Percentiles rank a stretch among this genome's conserved stretches.
These are phyloP conservation scores for Penicillium sp. DNA, from an alignment of 2,329 filamentous ascomycete species.

Conservation along the genomic window DNA sequence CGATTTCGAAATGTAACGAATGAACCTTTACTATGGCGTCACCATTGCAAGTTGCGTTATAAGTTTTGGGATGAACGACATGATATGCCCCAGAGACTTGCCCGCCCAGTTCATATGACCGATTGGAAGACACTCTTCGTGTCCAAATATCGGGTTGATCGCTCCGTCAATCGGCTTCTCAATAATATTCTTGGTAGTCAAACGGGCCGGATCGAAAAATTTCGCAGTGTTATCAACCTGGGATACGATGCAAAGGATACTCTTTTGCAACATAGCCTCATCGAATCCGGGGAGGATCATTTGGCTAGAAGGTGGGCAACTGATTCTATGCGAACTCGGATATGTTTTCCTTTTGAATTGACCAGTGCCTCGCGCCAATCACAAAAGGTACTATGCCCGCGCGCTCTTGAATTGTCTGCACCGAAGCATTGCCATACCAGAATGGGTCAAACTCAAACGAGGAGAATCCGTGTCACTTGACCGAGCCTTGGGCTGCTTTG, in stretches of 20 bases:
- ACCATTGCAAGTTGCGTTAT: constrained; percentile 69
- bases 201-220: constrained; percentile 65
- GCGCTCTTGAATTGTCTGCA: constrained; percentile 77
- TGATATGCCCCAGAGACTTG: constrained; percentile 58
- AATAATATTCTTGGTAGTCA: constrained; percentile 70
- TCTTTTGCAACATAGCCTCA: constrained; percentile 64
- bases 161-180: constrained; percentile 55
- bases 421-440: constrained; percentile 71
- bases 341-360: constrained; percentile 4
- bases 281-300: constrained; percentile 66
- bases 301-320: constrained; percentile 63
- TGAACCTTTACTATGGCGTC: constrained; percentile 75
- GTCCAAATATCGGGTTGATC: constrained; percentile 55
- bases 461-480: constrained; percentile 63
- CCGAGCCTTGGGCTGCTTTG: constrained; percentile 74
- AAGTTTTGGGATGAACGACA: constrained; percentile 71
- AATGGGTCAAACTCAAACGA: constrained; percentile 64
- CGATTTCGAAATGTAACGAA: constrained; percentile 65
- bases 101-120: constrained; percentile 54
- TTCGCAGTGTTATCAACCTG: constrained; percentile 67
- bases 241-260: constrained; percentile 90
- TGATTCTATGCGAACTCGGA: background rate
- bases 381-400: constrained; percentile 68
- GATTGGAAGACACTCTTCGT: constrained; percentile 74
- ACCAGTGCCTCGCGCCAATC: constrained; percentile 6